Base-by-base conservation (phyloP, 345 rosid genomes). In the Raphanus raphanistrum region DNA sequence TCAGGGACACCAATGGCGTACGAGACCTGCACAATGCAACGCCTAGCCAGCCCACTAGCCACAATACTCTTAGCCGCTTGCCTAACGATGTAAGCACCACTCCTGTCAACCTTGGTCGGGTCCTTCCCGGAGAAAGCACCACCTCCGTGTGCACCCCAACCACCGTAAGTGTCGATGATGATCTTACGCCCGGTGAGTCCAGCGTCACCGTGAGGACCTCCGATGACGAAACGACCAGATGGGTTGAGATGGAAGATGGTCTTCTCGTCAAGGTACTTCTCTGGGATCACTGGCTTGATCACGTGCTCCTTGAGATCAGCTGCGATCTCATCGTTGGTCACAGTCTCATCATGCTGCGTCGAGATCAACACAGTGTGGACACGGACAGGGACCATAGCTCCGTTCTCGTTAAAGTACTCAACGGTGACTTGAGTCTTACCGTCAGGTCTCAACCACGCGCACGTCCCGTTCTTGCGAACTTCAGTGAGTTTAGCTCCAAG, bases 161-260 rank as follows among this genome's bases (percentile, higher is more conserved):
- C 93, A 68, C 93, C 90, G 6, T 90, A 91, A 1, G 91, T 91
- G 59, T 91, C 97, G 0, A 91, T 91, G 41, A 91, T 89, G 86
- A 91, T 91, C 85, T 91, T 89, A 10, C 89, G 89, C 11, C 97
- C 92, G 0, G 94, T 91, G 32, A 91, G 91, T n/a, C 91, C 97
- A 0, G 92, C 97, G 68, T 91, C 94, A 4, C 91, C 97, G 10
- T 89, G 94, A 50, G 92, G 94, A 6, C 92, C 97, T 2, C 91
- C 94, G 1, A 91, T 91, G 32, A 91, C 94, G 2, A 91, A 89
- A 66, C 91, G 88, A 11, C 97, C 92, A 17, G 94, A 89, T 9
- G 97, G 92, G 85, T 91, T 91, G 3, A 88, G 90, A 81, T 91
- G 97, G 83, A 91, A 91, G 74, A 91, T 91, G 33, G 97, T 91